Percentiles rank a stretch among this genome's conserved stretches.
These are phyloP conservation scores for Trifolium repens DNA, from an alignment of 306 rosid genomes.

Conservation along the genomic window DNA sequence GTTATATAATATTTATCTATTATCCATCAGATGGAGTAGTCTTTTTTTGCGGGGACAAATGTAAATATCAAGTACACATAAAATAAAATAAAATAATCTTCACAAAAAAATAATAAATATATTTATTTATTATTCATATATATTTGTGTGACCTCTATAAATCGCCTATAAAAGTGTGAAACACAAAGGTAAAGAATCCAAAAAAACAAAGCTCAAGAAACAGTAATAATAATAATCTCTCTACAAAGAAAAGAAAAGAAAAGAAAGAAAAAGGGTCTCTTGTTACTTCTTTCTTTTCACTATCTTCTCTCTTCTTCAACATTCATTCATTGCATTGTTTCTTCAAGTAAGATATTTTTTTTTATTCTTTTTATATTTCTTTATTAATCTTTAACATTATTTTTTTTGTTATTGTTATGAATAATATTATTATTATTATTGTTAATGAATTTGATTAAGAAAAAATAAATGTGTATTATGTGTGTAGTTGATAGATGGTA, in stretches of 20 bases:
- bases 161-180: slow-evolving; percentile 43
- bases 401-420: neutral
- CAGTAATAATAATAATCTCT: neutral
- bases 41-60: neutral
- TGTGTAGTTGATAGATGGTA: slow-evolving; percentile 18
- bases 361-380: neutral
- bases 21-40: neutral
- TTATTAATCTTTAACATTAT: neutral
- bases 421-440: neutral
- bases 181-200: neutral
- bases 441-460: neutral
- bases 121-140: neutral
- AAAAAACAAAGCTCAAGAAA: slow-evolving; percentile 11
- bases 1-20: neutral
- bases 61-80: neutral
- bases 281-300: neutral
- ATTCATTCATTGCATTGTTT: slow-evolving; percentile 4
- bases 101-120: neutral
- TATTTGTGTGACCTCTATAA: neutral
- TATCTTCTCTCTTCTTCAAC: slow-evolving; percentile 5
- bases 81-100: neutral
- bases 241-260: neutral
- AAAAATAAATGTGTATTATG: neutral
- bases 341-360: slow-evolving; percentile 16
- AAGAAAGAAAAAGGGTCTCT: neutral